phyloP scores from a whole-genome alignment of 2,329 filamentous ascomycete species.

The Capronia americana region DNA sequence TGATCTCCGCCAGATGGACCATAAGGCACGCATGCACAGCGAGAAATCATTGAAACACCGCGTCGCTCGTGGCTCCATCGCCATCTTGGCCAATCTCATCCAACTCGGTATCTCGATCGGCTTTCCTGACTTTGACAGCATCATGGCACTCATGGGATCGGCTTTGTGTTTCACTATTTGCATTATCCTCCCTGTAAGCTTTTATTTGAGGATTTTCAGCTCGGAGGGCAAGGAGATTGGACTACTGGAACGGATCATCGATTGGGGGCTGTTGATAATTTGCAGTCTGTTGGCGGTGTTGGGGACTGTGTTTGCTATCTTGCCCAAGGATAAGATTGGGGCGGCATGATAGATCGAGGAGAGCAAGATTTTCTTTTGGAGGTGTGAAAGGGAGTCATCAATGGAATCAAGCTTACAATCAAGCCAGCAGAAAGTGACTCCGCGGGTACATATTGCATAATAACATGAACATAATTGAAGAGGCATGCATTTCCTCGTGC shows the following conservation, averaged over 20 bases:
- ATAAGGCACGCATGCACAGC: conserved; percentile 40
- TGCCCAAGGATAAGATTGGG: conserved; percentile 77
- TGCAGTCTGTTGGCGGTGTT: conserved; percentile 74
- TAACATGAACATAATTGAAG: neutral
- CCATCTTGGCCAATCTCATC: conserved; percentile 69
- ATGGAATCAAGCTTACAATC: neutral
- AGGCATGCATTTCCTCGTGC: neutral
- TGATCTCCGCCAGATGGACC: conserved; percentile 56
- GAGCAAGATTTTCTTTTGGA: neutral
- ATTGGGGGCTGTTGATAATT: conserved; percentile 72
- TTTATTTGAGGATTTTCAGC: conserved; percentile 89
- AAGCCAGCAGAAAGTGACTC: neutral
- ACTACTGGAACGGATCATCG: conserved; percentile 66
- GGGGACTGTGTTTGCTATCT: conserved; percentile 85
- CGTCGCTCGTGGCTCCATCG: conserved; percentile 65
- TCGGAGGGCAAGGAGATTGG: conserved; percentile 73
- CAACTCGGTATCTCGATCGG: conserved; percentile 78
- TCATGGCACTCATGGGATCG: conserved; percentile 89
- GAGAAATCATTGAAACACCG: conserved; percentile 61
- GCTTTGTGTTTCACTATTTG: conserved; percentile 93
- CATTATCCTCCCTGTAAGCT: conserved; percentile 84
- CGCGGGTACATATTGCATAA: neutral
- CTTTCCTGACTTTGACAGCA: conserved; percentile 81
- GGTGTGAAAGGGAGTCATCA: neutral
- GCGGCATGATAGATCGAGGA: conserved; percentile 38